phyloP scores from a whole-genome alignment of 495 filamentous ascomycete species.

The Aspergillus panamensis region DNA sequence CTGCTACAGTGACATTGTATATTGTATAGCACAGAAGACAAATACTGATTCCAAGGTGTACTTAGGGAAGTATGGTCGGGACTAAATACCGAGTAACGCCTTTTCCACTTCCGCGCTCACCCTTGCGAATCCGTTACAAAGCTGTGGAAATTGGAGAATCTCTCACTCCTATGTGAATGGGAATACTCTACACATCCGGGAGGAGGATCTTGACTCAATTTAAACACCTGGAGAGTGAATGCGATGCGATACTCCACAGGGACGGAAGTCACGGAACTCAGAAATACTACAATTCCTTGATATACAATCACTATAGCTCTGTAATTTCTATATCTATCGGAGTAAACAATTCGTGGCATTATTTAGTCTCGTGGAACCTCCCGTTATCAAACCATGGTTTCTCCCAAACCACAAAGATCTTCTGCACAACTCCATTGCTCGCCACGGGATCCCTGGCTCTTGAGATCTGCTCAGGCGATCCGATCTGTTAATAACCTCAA shows the following conservation, averaged over 20 bases:
- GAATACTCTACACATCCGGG: too few species aligned
- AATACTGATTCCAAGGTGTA: not conserved
- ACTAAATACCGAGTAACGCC: not conserved
- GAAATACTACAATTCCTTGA: too few species aligned
- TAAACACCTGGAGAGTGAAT: too few species aligned
- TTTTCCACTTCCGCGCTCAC: not conserved
- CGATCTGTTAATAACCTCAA: not conserved
- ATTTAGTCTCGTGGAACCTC: not conserved
- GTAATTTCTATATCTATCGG: too few species aligned
- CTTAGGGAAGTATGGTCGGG: not conserved
- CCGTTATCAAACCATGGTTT: not conserved
- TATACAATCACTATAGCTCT: too few species aligned
- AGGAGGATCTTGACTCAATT: too few species aligned
- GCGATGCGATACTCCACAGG: too few species aligned
- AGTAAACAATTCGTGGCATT: not conserved
- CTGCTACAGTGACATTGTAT: not conserved
- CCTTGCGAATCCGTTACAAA: not conserved
- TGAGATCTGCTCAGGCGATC: not conserved
- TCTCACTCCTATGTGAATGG: not conserved
- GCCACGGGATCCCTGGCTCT: too few species aligned
- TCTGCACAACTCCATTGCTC: too few species aligned
- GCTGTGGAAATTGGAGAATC: not conserved
- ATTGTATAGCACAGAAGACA: not conserved
- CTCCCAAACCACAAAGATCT: too few species aligned
- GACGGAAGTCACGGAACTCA: too few species aligned